A percentile compares a stretch with the other conserved stretches of the same genome.
Evolutionary conservation across 2,329 filamentous ascomycete species (phyloP).

Genomic region (Fusarium sublunatum): DNA sequence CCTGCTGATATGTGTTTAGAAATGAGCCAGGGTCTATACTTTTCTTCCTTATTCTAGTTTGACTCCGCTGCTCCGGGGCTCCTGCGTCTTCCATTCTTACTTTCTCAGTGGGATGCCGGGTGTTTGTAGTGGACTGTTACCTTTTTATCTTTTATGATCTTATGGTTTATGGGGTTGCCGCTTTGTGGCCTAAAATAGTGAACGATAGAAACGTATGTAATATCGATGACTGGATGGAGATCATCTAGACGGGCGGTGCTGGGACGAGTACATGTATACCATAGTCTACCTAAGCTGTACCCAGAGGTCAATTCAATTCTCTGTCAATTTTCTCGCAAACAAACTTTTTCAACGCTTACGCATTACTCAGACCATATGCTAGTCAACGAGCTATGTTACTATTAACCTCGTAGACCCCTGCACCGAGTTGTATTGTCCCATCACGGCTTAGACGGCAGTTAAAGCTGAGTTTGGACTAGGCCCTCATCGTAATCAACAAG

Average conservation of each 20-base stretch:
- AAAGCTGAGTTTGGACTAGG: background rate
- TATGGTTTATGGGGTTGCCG: conserved; percentile 34
- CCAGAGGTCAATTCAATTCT: conserved; percentile 16
- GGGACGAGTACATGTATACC: conserved; percentile 12
- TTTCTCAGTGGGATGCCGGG: conserved; percentile 29
- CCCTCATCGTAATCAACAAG: background rate
- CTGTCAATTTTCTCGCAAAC: background rate
- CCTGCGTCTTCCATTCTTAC: conserved; percentile 16
- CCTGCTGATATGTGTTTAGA: conserved; percentile 9
- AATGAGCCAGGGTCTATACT: conserved; percentile 8
- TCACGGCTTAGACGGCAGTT: background rate
- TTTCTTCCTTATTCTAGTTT: conserved; percentile 23
- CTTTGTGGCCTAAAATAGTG: conserved; percentile 21
- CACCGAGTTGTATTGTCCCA: no score
- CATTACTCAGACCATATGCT: no score
- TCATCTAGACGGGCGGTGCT: conserved; percentile 11
- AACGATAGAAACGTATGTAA: conserved; percentile 34
- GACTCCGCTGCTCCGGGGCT: conserved; percentile 19
- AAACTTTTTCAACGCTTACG: no score
- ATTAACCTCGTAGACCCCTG: background rate
- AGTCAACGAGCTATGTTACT: background rate
- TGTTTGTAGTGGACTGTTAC: conserved; percentile 17
- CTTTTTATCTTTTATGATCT: conserved; percentile 26
- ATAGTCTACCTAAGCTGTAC: conserved; percentile 25
- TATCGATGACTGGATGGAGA: conserved; percentile 34